phyloP scores from a whole-genome alignment of 306 rosid species.

The Citrullus mucosospermus region DNA sequence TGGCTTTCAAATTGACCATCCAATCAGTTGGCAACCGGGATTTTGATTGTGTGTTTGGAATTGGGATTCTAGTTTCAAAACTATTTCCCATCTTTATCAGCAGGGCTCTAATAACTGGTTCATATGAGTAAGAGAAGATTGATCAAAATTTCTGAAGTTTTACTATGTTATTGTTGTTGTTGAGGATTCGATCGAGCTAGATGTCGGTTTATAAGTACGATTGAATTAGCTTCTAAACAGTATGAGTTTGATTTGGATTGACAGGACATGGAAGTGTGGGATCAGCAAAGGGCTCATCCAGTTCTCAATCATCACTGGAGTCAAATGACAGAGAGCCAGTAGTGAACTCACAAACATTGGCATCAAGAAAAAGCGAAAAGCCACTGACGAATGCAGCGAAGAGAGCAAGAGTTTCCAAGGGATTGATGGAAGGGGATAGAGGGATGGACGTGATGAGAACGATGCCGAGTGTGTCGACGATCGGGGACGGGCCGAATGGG shows the following conservation, averaged over 20 bases:
- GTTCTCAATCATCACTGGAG: conserved; percentile 5
- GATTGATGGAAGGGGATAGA: conserved; percentile 3
- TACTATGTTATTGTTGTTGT: not conserved
- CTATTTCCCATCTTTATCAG: not conserved
- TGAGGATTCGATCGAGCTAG: not conserved
- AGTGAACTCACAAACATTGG: not conserved
- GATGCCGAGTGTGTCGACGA: conserved; percentile 42
- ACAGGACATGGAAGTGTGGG: conserved; percentile 4
- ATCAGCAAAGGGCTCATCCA: not conserved
- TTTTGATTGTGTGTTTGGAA: not conserved
- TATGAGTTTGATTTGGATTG: not conserved
- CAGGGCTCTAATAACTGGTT: not conserved
- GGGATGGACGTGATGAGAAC: conserved; percentile 17
- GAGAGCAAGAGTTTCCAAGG: conserved; percentile 16
- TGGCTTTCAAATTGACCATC: not conserved
- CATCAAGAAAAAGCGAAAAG: not conserved
- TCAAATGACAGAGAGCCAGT: not conserved
- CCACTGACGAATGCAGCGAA: conserved; percentile 2
- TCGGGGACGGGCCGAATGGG: conserved; percentile 44
- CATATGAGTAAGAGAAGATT: not conserved
- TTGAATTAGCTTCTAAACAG: not conserved
- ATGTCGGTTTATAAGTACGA: not conserved
- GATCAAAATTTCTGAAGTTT: not conserved
- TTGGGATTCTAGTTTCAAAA: not conserved
- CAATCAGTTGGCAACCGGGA: not conserved